Conservation (phyloP, 305 asterid genomes). For the Ilex paraguariensis region DNA sequence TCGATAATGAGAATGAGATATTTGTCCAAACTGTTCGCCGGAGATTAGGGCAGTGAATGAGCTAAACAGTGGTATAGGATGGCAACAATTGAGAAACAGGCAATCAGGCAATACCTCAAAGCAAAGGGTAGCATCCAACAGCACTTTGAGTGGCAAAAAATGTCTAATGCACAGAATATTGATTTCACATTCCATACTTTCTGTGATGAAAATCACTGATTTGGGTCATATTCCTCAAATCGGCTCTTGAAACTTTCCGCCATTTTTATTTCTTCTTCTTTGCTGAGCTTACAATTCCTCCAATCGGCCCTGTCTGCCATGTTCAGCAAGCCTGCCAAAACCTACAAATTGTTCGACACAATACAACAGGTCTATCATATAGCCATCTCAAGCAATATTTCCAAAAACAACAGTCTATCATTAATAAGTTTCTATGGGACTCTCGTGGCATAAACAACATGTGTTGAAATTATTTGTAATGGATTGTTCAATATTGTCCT, state of each 20-base stretch:
- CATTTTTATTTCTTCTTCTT: slow-evolving; percentile 76
- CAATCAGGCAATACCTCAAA: no score
- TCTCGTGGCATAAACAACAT: neutral
- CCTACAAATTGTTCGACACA: slow-evolving; percentile 32
- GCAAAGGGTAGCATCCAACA: no score
- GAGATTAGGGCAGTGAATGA: no score
- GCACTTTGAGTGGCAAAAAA: no score
- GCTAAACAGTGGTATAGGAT: no score
- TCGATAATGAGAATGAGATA: no score
- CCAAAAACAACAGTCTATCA: slow-evolving; percentile 2
- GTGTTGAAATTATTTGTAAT: no score
- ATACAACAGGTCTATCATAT: slow-evolving; percentile 1
- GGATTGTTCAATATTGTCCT: no score
- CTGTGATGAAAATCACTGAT: slow-evolving; percentile 31
- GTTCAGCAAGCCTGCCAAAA: slow-evolving; percentile 90
- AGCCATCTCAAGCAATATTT: neutral
- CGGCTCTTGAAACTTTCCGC: slow-evolving; percentile 58
- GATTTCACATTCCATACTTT: slow-evolving; percentile 12
- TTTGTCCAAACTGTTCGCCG: no score
- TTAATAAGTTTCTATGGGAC: neutral
- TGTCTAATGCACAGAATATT: neutral
- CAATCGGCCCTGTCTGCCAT: slow-evolving; percentile 92
- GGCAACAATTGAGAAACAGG: no score
- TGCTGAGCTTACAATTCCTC: slow-evolving; percentile 80
- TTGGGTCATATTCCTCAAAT: slow-evolving; percentile 65